Conservation (phyloP, 2,329 filamentous ascomycete genomes). For the Fusarium nygamai region DNA sequence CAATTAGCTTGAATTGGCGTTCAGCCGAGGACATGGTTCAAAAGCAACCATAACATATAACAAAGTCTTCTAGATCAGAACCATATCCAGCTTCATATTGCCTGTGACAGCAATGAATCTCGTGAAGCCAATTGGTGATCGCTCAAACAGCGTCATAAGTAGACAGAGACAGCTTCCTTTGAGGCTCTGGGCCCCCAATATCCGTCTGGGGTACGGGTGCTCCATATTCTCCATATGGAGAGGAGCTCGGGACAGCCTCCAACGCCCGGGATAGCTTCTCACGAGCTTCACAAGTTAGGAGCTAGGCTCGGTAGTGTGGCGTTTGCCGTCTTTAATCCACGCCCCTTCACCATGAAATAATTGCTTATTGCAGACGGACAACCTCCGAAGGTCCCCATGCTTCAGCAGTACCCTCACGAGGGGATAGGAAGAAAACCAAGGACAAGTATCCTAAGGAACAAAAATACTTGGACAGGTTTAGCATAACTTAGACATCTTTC, state of each 20-base stretch:
- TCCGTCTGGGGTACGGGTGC: constrained; percentile 16
- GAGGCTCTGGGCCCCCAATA: constrained; percentile 9
- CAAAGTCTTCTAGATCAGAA: neutral
- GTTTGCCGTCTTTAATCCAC: constrained; percentile 8
- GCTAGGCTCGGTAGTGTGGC: constrained; percentile 12
- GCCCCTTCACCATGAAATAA: constrained; percentile 7
- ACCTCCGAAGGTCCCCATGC: constrained; percentile 32
- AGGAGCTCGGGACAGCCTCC: constrained; percentile 5
- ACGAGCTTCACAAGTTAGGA: constrained; percentile 4
- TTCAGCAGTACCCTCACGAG: constrained; percentile 7
- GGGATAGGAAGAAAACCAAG: neutral
- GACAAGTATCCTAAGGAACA: too few relatives aligned
- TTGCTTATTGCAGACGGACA: constrained; percentile 28
- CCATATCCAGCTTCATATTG: neutral
- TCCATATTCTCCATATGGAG: constrained; percentile 13
- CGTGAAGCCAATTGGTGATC: neutral
- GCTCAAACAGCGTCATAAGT: neutral
- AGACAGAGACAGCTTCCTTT: neutral
- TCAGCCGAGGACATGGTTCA: neutral
- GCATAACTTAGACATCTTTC: neutral
- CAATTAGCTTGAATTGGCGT: neutral
- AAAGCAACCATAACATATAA: neutral
- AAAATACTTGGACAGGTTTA: neutral
- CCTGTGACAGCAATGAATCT: neutral
- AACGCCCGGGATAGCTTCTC: constrained; percentile 24